Percentiles rank a stretch among this genome's conserved stretches.
Evolutionary conservation across 2,329 filamentous ascomycete genomes (phyloP).

Genomic region (Ramularia endophylla): DNA sequence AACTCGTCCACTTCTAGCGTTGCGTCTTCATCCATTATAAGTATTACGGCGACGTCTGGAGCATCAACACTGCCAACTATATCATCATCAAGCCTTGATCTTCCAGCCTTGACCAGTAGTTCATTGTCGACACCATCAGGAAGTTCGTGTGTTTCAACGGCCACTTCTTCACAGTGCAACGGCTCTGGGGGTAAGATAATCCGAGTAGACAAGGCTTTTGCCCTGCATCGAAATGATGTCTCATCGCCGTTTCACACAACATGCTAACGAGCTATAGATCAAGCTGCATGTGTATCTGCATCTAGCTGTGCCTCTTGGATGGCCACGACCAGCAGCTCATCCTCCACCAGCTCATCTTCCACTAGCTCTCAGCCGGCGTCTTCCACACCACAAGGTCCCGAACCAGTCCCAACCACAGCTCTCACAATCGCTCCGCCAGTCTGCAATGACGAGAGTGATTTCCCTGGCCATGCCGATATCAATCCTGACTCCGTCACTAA

Average conservation of each 20-base stretch:
- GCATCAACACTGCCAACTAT: not conserved
- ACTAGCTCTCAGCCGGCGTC: not conserved
- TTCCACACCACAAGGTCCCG: not conserved
- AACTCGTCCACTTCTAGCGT: not conserved
- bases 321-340: not conserved
- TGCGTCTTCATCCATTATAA: not conserved
- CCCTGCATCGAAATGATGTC: no score
- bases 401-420: not conserved
- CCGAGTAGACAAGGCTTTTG: no score
- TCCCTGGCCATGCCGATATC: conserved; percentile 7
- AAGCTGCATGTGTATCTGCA: not conserved
- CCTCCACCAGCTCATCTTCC: not conserved
- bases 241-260: no score
- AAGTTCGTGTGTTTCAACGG: not conserved
- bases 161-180: not conserved
- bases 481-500: not conserved
- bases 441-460: conserved; percentile 5
- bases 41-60: not conserved
- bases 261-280: no score
- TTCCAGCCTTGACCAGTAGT: not conserved
- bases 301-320: conserved; percentile 3
- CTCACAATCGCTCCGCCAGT: not conserved
- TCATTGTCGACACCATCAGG: not conserved
- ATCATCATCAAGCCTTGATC: no score
- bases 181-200: not conserved